Percentiles rank a stretch among this genome's conserved stretches.
Evolutionary conservation across 805 yeast species (phyloP).

Genomic region (Candida xiaguanensis): DNA sequence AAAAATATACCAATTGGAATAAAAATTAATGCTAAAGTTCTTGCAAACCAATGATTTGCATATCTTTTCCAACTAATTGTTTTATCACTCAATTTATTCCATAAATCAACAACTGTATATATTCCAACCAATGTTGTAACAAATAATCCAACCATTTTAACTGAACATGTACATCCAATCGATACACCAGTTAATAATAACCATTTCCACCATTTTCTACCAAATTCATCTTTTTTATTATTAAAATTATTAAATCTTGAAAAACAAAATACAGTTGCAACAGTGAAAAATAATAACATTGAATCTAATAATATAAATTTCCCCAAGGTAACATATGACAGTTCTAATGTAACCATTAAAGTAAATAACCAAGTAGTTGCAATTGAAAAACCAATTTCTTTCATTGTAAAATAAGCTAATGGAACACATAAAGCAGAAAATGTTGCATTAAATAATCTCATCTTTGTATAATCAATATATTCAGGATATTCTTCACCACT

Average conservation of each 20-base stretch:
- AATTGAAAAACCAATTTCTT: conserved; percentile 48
- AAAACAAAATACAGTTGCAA: conserved; percentile 72
- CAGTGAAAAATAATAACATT: conserved; percentile 71
- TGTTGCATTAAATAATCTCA: conserved; percentile 70
- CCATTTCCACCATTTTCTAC: conserved; percentile 94
- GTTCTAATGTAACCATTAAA: conserved; percentile 62
- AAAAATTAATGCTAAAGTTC: conserved; percentile 59
- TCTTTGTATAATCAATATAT: conserved; percentile 53
- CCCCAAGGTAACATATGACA: conserved; percentile 64
- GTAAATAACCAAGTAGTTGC: conserved; percentile 59
- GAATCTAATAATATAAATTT: conserved; percentile 76
- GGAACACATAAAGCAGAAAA: conserved; percentile 69
- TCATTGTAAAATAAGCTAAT: conserved; percentile 66
- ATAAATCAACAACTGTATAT: conserved; percentile 82
- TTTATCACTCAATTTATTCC: conserved; percentile 77
- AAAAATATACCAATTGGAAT: conserved; percentile 63
- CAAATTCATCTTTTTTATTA: conserved; percentile 43
- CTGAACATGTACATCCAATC: conserved; percentile 88
- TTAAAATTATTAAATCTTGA: conserved; percentile 66
- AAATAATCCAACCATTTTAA: conserved; percentile 95
- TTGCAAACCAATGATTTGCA: conserved; percentile 60
- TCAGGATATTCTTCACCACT: conserved; percentile 66
- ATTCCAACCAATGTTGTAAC: conserved; percentile 86
- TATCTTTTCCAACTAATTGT: conserved; percentile 49
- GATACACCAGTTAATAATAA: conserved; percentile 75